A percentile compares a stretch with the other conserved stretches of the same genome.
Conservation (phyloP, 805 yeast species). For the Vanderwaltozyma tropicalis region DNA sequence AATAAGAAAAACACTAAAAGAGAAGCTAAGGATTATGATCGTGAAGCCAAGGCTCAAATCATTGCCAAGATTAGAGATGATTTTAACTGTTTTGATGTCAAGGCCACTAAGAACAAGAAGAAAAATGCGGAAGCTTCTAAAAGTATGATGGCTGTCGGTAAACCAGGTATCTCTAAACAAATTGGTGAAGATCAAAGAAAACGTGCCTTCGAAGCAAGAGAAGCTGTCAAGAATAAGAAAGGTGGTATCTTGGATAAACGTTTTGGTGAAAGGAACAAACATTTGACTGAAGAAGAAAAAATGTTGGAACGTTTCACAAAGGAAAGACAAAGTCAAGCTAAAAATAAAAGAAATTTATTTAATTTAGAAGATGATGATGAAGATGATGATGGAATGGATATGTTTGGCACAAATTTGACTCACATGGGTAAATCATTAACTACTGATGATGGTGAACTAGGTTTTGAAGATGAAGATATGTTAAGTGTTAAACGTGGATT, state of each 20-base stretch:
- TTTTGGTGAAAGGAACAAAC: constrained; percentile 76
- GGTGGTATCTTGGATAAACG: constrained; percentile 80
- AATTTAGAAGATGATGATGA: constrained; percentile 63
- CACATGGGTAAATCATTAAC: constrained; percentile 68
- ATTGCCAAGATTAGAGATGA: constrained; percentile 61
- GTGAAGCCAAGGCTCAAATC: constrained; percentile 53
- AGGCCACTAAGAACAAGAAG: constrained; percentile 55
- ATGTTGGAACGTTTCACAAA: constrained; percentile 91
- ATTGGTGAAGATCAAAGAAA: constrained; percentile 55
- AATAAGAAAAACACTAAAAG: constrained; percentile 35
- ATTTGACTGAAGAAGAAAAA: constrained; percentile 76
- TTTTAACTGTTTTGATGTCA: constrained; percentile 83
- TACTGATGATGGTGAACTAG: constrained; percentile 43
- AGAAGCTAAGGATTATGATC: constrained; percentile 53
- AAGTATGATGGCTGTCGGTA: constrained; percentile 42
- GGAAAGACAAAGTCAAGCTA: constrained; percentile 58
- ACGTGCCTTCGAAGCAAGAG: constrained; percentile 53
- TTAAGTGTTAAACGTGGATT: constrained; percentile 21
- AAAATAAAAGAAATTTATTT: constrained; percentile 50
- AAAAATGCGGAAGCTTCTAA: constrained; percentile 30
- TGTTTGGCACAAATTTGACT: constrained; percentile 42
- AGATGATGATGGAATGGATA: constrained; percentile 18
- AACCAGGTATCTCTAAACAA: constrained; percentile 61
- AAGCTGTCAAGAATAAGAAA: constrained; percentile 51
- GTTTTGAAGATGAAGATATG: constrained; percentile 29